Evolutionary conservation across 108 stramenopile species (phyloP), one percentile per base, ranked within the genome.

Genomic region (Stephanodiscus minutulus): DNA sequence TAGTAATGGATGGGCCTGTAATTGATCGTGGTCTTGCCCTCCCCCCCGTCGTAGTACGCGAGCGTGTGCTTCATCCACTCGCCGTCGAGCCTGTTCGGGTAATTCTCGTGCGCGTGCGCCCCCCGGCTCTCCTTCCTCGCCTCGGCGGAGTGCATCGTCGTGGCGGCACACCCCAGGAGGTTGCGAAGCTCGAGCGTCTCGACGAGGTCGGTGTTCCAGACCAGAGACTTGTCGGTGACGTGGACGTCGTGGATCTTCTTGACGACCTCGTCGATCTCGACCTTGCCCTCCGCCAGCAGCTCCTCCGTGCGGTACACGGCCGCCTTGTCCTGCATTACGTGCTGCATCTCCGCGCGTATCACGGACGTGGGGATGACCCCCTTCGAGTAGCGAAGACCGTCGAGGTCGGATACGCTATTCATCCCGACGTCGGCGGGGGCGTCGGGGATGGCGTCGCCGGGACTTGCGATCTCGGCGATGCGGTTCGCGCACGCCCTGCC

Each of bases 151-250:
- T 98, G 94, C 88, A 99, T 98, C 36, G 99, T 99, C 46, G 96
- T 95, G 29, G 97, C 87, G 36, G 99, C 98, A 69, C 97, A 96
- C 12, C 85, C 86, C 15, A 99, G 64, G 7, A 97, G 78, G 80
- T 97, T 98, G 33, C 88, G 86, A 29, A 97, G 79, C 79, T 97
- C 97, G 43, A 98, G 73, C 13, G 97, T 95, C 82, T 99, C 99
- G 28, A 99, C 93, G 46, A 99, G 83, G 83, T 99, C 98, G 6
- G 98, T 98, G 81, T 99, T 99, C 99, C 99, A 99, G 64, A 98
- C 88, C 31, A 99, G 86, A 37, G 94, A 96, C 47, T 96, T 92
- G 77, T 98, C 98, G 1, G 88, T 91, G 44, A 97, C 96, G 29
- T 86, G 78, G 10, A 98, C 84, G 68, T 99, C 93, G 27, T 85